phyloP scores from a whole-genome alignment of 192 early-diverging fungal species.

The Rhizophagus prolifer region DNA sequence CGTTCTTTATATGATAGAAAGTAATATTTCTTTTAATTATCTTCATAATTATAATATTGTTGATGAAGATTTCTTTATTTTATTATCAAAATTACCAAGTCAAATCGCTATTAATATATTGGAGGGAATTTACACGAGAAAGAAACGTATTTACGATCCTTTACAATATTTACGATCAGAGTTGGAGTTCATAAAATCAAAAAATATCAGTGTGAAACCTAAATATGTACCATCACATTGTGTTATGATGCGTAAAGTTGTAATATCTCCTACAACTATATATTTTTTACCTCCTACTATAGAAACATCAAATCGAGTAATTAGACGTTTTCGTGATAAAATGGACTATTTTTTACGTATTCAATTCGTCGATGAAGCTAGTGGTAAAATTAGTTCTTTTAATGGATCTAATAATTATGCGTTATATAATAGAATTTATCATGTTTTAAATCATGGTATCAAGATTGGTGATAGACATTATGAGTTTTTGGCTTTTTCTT shows the following conservation, averaged over 20 bases:
- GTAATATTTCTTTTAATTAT: slow-evolving; percentile 38
- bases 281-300: slow-evolving; percentile 61
- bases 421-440: slow-evolving; percentile 54
- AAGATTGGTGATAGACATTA: slow-evolving; percentile 53
- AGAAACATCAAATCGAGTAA: slow-evolving; percentile 70
- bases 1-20: slow-evolving; percentile 49
- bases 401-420: slow-evolving; percentile 36
- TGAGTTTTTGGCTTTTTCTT: slow-evolving; percentile 64
- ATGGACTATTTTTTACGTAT: slow-evolving; percentile 69
- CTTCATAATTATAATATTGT: slow-evolving; percentile 50
- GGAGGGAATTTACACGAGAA: slow-evolving; percentile 29
- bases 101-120: slow-evolving; percentile 38
- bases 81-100: slow-evolving; percentile 28
- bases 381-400: slow-evolving; percentile 37
- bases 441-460: slow-evolving; percentile 49
- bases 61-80: slow-evolving; percentile 33
- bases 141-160: slow-evolving; percentile 45
- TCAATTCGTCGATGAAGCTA: slow-evolving; percentile 65
- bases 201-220: slow-evolving; percentile 7
- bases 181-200: slow-evolving; percentile 1
- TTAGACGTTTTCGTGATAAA: slow-evolving; percentile 54
- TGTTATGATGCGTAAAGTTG: slow-evolving; percentile 50
- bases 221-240: slow-evolving; percentile 45
- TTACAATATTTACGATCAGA: slow-evolving; percentile 30
- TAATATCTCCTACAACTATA: slow-evolving; percentile 67